Base-by-base conservation (phyloP, 176 grass and related monocot species). In the Ensete ventricosum region DNA sequence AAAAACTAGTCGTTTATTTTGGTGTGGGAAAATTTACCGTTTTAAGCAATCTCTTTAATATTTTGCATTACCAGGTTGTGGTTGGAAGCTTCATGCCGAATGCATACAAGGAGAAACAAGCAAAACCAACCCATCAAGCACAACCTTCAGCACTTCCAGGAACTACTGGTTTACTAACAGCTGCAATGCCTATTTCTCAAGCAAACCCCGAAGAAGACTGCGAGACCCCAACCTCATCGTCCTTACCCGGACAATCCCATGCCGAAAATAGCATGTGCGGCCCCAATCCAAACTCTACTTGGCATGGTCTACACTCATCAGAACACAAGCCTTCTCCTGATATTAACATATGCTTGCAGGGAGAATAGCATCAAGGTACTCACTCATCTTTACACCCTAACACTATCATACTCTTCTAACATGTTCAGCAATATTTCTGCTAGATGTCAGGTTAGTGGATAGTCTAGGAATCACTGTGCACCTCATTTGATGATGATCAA, bases 61-160 rank as follows among this genome's bases (percentile, higher is more conserved):
- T 66, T 14, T 66, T 14, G 57, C 53, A 48, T 74, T 17, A 27
- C 14, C 82, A 96, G 93, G 89, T 92, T 70, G 82, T 96, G 16
- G 93, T 92, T 0, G 89, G 93, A 13, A 96, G 93, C 67, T 96
- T 96, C 82, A 79, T 96, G 69, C 89, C 93, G 23, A 92, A 96
- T 80, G 88, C 79, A 22, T 21, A 84, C 71, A 96, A 90, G 82
- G 87, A 91, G 84, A 87, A 92, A 62, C 88, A 90, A 83, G 90
- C 83, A 73, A 89, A 90, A 73, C 74, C 77, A 69, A 80, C 2
- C 64, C 14, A 83, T 78, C 80, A 78, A 24, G 67, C 55, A 0
- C 64, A 66, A 1, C 49, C 73, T 21, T 68, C 78, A 55, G 19
- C 57, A 20, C 2, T 53, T 60, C 79, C 79, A 0, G 71, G 73